phyloP scores from a whole-genome alignment of 2,329 filamentous ascomycete species.

The Phialocephala sp. region DNA sequence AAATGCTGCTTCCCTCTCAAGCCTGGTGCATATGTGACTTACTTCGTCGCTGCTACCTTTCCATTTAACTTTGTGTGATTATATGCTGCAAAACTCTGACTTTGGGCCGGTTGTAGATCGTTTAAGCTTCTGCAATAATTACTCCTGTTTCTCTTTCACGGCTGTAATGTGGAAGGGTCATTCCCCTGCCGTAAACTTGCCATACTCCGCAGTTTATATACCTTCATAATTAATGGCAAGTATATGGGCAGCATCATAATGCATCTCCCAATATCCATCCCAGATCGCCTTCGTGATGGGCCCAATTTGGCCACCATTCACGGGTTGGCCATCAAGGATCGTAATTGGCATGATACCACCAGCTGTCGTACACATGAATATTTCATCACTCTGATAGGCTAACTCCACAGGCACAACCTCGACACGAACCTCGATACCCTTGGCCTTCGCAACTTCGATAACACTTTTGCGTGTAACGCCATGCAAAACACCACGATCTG shows the following conservation, averaged over 20 bases:
- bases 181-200: too few species aligned
- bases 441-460: constrained; percentile 47
- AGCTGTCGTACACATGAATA: constrained; percentile 59
- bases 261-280: constrained; percentile 57
- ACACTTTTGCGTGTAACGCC: constrained; percentile 57
- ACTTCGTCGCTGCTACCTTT: too few species aligned
- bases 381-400: constrained; percentile 52
- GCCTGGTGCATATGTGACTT: too few species aligned
- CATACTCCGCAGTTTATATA: not conserved
- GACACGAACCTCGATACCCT: constrained; percentile 45
- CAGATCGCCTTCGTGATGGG: constrained; percentile 54
- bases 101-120: too few species aligned
- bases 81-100: too few species aligned
- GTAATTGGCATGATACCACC: constrained; percentile 60
- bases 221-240: not conserved
- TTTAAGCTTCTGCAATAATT: too few species aligned
- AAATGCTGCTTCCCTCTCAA: too few species aligned
- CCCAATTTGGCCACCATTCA: constrained; percentile 51
- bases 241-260: constrained; percentile 37
- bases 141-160: too few species aligned
- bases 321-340: constrained; percentile 48
- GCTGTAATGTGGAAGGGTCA: too few species aligned
- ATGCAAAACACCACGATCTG: constrained; percentile 53
- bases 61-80: too few species aligned
- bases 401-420: constrained; percentile 50